phyloP scores from a whole-genome alignment of 768 basidiomycete genomes.

The Pilatotrama ljubarskyi region DNA sequence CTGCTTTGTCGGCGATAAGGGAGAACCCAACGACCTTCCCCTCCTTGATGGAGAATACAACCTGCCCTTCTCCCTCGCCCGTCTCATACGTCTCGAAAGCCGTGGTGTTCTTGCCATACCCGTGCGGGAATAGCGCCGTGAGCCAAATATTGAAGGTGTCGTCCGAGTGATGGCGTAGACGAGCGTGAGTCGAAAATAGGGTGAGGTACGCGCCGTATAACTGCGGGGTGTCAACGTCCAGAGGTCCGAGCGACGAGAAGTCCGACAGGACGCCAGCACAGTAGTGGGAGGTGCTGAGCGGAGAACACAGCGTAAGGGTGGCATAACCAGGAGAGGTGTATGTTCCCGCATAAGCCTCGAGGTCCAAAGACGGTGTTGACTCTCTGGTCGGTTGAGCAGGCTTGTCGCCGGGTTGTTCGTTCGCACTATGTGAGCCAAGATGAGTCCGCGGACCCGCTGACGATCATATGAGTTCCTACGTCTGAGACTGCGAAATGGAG shows the following conservation, averaged over 20 bases:
- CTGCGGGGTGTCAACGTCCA: neutral
- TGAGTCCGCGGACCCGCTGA: no score
- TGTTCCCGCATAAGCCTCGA: conserved; percentile 37
- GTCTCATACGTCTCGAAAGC: conserved; percentile 18
- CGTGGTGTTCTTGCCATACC: conserved; percentile 34
- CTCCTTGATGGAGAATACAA: neutral
- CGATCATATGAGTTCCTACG: no score
- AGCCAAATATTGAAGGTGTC: conserved; percentile 26
- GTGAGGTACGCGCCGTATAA: conserved; percentile 17
- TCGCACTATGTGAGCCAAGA: neutral
- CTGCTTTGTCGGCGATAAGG: conserved; percentile 5
- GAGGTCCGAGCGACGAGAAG: conserved; percentile 24
- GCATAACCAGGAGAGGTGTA: conserved; percentile 42
- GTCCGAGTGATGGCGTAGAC: conserved; percentile 24
- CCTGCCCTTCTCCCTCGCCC: conserved; percentile 1
- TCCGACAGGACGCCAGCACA: conserved; percentile 30
- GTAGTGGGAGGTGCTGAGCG: conserved; percentile 24
- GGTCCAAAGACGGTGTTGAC: neutral
- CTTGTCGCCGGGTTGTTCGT: neutral
- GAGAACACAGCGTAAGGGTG: conserved; percentile 38
- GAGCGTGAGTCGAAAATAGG: conserved; percentile 41
- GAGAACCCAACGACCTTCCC: conserved; percentile 3
- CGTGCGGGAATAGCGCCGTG: conserved; percentile 35
- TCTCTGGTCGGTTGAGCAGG: neutral
- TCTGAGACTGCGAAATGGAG: no score